Conservation (phyloP, 305 asterid genomes). For the Striga hermonthica region DNA sequence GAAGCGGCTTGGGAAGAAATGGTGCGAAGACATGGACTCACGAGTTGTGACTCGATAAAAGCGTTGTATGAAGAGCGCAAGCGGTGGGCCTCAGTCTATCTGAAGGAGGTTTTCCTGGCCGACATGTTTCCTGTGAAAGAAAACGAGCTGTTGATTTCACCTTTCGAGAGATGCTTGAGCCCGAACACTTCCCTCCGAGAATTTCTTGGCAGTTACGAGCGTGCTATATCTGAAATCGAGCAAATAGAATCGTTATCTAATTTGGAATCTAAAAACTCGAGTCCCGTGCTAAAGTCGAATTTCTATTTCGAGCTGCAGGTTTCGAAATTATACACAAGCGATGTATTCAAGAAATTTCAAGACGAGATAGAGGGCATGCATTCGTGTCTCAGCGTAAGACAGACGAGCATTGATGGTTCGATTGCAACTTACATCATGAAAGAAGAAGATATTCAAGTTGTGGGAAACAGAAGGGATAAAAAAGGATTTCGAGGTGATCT, state of each 20-base stretch:
- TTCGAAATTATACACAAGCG: slow-evolving; percentile 43
- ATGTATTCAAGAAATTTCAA: slow-evolving; percentile 30
- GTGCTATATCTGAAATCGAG: slow-evolving; percentile 38
- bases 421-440: slow-evolving; percentile 37
- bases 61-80: slow-evolving; percentile 49
- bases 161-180: slow-evolving; percentile 43
- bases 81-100: slow-evolving; percentile 49
- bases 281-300: slow-evolving; percentile 38
- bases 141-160: slow-evolving; percentile 36
- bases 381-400: slow-evolving; percentile 40
- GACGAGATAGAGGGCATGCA: slow-evolving; percentile 48
- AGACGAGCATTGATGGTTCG: slow-evolving; percentile 39
- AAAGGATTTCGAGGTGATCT: slow-evolving; percentile 50
- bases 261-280: slow-evolving; percentile 42
- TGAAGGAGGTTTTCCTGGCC: slow-evolving; percentile 48
- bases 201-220: slow-evolving; percentile 42
- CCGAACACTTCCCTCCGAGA: slow-evolving; percentile 41
- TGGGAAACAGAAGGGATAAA: slow-evolving; percentile 37
- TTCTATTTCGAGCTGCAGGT: slow-evolving; percentile 48
- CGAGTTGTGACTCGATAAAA: slow-evolving; percentile 42
- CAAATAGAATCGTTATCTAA: slow-evolving; percentile 44
- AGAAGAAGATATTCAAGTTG: slow-evolving; percentile 41
- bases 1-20: slow-evolving; percentile 51
- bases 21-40: slow-evolving; percentile 37
- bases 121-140: slow-evolving; percentile 37